These are phyloP conservation scores for Corniculantispora saksenae DNA, from an alignment of 2,329 filamentous ascomycete species.

Conservation along the genomic window DNA sequence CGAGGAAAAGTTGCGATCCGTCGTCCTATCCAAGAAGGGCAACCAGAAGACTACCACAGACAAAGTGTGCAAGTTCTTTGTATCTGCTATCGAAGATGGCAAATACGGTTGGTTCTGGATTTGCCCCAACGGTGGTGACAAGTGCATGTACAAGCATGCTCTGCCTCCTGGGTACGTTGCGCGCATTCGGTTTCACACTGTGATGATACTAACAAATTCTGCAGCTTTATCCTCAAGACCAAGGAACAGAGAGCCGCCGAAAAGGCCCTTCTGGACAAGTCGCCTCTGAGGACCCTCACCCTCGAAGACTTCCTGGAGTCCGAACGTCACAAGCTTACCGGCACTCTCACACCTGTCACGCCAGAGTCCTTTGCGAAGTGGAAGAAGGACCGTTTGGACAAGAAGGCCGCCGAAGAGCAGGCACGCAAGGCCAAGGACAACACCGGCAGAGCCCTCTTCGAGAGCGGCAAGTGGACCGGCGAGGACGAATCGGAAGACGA, in stretches of 20 bases:
- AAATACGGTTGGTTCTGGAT: conserved; percentile 99
- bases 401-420: conserved; percentile 94
- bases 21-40: conserved; percentile 93
- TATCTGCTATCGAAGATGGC: conserved; percentile 93
- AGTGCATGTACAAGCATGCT: conserved; percentile 98
- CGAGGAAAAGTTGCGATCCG: conserved; percentile 88
- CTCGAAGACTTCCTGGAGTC: conserved; percentile 97
- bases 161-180: conserved; percentile 83
- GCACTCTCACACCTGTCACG: conserved; percentile 89
- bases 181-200: not conserved
- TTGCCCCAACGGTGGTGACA: conserved; percentile 93
- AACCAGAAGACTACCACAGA: conserved; percentile 95
- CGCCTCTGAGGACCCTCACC: conserved; percentile 88
- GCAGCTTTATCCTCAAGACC: conserved; percentile 91
- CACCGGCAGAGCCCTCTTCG: conserved; percentile 91
- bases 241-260: conserved; percentile 95
- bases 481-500: conserved; percentile 63
- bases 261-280: conserved; percentile 95
- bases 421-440: conserved; percentile 90
- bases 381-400: conserved; percentile 92
- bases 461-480: conserved; percentile 89
- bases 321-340: conserved; percentile 92
- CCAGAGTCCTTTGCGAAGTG: conserved; percentile 91
- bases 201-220: conserved; percentile 29
- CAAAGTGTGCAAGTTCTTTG: conserved; percentile 99